Evolutionary conservation across 495 filamentous ascomycete genomes (phyloP).

Genomic region (Cercophora samala): DNA sequence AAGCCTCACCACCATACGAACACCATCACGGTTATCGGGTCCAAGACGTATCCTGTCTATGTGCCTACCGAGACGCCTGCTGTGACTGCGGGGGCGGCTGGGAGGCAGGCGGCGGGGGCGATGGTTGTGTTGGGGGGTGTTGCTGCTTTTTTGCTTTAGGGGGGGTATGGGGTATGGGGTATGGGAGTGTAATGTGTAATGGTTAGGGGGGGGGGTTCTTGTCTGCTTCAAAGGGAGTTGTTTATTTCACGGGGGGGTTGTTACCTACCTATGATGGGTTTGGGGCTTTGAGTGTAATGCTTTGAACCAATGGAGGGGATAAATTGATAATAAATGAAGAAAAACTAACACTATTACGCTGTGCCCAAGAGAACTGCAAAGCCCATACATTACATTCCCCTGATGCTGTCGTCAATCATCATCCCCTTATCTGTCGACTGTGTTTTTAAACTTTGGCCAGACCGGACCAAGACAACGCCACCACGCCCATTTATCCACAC

Average conservation of each 20-base stretch:
- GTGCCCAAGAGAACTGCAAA: too few species aligned
- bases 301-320: too few species aligned
- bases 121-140: constrained; percentile 18
- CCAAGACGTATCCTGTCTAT: neutral
- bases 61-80: neutral
- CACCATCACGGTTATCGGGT: neutral
- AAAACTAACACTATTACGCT: too few species aligned
- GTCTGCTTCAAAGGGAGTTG: neutral
- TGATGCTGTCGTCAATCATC: too few species aligned
- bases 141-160: constrained; percentile 16
- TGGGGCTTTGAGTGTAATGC: neutral
- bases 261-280: neutral
- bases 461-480: too few species aligned
- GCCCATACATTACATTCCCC: too few species aligned
- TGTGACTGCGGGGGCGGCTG: constrained; percentile 13
- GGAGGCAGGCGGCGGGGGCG: constrained; percentile 16
- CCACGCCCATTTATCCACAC: too few species aligned
- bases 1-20: neutral
- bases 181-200: neutral
- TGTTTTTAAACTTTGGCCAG: too few species aligned
- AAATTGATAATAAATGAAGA: too few species aligned
- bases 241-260: neutral
- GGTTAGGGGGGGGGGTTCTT: neutral
- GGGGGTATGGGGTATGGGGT: neutral
- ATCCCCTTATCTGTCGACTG: too few species aligned